phyloP scores from a whole-genome alignment of 208 protist species.

The Trichomonas vaginalis region DNA sequence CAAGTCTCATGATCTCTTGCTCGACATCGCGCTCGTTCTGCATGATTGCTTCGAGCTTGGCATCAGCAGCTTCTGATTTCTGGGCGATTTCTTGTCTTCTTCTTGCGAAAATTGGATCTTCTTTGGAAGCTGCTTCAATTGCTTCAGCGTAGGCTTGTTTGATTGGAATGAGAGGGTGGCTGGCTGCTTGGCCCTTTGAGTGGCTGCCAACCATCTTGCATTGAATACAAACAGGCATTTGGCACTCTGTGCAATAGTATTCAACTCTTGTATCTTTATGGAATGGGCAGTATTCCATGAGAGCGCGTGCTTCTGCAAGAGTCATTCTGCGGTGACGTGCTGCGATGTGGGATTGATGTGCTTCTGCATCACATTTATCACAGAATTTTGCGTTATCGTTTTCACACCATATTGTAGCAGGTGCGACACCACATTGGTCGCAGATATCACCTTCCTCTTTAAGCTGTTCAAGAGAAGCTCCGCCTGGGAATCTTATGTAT shows the following conservation, averaged over 20 bases:
- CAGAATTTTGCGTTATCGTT: conserved; percentile 5
- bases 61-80: background rate
- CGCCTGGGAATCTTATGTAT: background rate
- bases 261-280: background rate
- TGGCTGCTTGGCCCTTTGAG: background rate
- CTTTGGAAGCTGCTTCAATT: background rate
- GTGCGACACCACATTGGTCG: background rate
- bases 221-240: background rate
- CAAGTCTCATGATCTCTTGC: background rate
- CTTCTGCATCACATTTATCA: background rate
- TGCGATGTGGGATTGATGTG: background rate
- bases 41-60: background rate
- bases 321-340: background rate
- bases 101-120: background rate
- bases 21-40: background rate
- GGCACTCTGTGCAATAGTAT: background rate
- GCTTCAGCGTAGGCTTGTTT: background rate
- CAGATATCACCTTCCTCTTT: background rate
- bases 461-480: background rate
- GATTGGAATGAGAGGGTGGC: background rate
- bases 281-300: background rate
- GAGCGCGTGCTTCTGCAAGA: background rate
- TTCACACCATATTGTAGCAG: background rate
- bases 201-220: background rate
- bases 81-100: background rate